Evolutionary conservation across 2,329 filamentous ascomycete species (phyloP).

Genomic region (Diplodia corticola): DNA sequence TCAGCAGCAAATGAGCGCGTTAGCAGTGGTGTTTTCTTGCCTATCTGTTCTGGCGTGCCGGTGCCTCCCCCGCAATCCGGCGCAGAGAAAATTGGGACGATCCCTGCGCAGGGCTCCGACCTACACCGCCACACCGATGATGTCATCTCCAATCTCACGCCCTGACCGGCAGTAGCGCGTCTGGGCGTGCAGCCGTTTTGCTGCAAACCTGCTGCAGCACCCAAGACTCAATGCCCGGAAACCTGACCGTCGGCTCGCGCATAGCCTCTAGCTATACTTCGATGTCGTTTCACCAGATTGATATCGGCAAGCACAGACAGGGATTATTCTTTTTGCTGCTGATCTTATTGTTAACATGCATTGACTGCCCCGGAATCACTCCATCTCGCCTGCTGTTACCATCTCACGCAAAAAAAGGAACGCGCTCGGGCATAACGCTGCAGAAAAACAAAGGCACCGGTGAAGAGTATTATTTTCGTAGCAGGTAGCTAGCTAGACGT

Average conservation of each 20-base stretch:
- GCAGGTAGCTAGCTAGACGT: neutral
- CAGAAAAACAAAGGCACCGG: neutral
- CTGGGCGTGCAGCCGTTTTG: neutral
- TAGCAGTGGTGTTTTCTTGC: neutral
- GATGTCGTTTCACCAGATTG: neutral
- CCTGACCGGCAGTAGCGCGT: neutral
- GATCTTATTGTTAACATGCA: neutral
- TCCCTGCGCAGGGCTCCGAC: slow-evolving; percentile 1
- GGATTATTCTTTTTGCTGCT: neutral
- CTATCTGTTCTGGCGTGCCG: neutral
- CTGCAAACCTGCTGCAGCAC: slow-evolving; percentile 7
- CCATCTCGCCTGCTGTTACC: neutral
- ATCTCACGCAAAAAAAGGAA: neutral
- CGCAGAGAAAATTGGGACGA: neutral
- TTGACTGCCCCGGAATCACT: neutral
- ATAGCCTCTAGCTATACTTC: neutral
- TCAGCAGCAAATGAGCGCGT: neutral
- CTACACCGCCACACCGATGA: neutral
- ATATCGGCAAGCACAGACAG: neutral
- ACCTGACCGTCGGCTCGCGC: neutral
- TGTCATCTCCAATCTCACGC: neutral
- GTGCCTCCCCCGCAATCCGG: neutral
- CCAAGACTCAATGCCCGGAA: neutral
- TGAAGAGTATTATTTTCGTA: neutral
- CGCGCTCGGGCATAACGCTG: neutral